phyloP scores from a whole-genome alignment of 2,329 filamentous ascomycete genomes.

The Cercospora berteroae region DNA sequence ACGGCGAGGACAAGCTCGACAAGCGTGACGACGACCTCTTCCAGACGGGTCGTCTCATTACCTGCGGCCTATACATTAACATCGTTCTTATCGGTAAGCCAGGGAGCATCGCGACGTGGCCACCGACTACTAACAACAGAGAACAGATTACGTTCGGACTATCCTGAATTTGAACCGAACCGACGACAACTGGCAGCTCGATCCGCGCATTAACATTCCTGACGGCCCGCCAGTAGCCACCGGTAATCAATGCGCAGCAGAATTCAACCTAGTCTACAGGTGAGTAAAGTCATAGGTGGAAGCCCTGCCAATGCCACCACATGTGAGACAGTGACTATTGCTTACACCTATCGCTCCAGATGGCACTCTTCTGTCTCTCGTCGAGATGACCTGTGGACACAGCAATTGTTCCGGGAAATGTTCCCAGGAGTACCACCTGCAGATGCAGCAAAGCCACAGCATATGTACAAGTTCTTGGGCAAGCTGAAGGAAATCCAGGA shows the following conservation, averaged over 20 bases:
- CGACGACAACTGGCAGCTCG: constrained; percentile 46
- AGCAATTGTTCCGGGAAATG: constrained; percentile 40
- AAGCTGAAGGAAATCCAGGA: constrained; percentile 32
- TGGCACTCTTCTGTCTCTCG: constrained; percentile 49
- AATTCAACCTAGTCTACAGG: constrained; percentile 49
- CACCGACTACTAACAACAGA: background rate
- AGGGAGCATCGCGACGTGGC: background rate
- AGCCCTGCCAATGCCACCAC: too few relatives aligned
- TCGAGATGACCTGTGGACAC: constrained; percentile 49
- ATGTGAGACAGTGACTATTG: too few relatives aligned
- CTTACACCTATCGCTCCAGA: constrained; percentile 43
- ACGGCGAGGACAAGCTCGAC: constrained; percentile 35
- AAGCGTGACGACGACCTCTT: constrained; percentile 51
- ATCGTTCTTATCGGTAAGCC: constrained; percentile 45
- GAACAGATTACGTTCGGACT: constrained; percentile 51
- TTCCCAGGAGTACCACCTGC: constrained; percentile 28
- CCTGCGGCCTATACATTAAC: constrained; percentile 55
- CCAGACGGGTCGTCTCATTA: constrained; percentile 53
- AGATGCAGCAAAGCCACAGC: constrained; percentile 29
- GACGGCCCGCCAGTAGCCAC: constrained; percentile 43
- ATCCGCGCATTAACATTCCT: constrained; percentile 43
- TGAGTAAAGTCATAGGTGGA: too few relatives aligned
- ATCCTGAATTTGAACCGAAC: constrained; percentile 50
- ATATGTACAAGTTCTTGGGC: constrained; percentile 34
- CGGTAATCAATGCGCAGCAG: constrained; percentile 53